Conservation (phyloP, 192 early-diverging fungal genomes). For the Backusella sp. region DNA sequence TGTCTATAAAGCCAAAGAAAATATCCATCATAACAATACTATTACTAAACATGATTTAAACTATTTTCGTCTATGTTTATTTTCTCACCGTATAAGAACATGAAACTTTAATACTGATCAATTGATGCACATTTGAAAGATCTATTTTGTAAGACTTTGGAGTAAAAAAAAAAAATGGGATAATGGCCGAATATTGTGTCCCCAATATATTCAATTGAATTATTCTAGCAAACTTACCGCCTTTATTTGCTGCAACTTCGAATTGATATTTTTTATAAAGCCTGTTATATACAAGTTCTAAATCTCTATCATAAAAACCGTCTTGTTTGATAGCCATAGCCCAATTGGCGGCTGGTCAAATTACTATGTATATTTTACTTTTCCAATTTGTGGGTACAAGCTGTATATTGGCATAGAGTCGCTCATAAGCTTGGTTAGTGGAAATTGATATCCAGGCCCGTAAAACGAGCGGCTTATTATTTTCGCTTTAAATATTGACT, state of each 20-base stretch:
- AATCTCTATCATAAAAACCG: not conserved
- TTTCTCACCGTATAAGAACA: not conserved
- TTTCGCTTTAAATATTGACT: no score
- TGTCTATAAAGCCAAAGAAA: not conserved
- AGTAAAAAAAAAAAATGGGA: not conserved
- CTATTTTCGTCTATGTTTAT: not conserved
- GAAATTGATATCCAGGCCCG: not conserved
- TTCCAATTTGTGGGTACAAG: not conserved
- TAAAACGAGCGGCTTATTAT: no score
- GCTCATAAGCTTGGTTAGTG: not conserved
- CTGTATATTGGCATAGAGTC: no score
- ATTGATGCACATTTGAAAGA: no score
- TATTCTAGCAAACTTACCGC: no score
- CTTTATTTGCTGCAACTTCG: no score
- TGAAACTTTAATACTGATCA: not conserved
- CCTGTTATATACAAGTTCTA: not conserved
- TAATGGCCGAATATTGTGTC: not conserved
- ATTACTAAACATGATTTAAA: no score
- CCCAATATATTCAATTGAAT: no score
- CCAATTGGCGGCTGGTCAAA: not conserved
- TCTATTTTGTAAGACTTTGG: no score
- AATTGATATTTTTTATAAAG: not conserved
- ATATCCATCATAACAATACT: not conserved
- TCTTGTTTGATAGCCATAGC: not conserved
- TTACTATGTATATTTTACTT: not conserved